A percentile compares a stretch with the other conserved stretches of the same genome.
Conservation (phyloP, 495 filamentous ascomycete genomes). For the Penicillium bialowiezense region DNA sequence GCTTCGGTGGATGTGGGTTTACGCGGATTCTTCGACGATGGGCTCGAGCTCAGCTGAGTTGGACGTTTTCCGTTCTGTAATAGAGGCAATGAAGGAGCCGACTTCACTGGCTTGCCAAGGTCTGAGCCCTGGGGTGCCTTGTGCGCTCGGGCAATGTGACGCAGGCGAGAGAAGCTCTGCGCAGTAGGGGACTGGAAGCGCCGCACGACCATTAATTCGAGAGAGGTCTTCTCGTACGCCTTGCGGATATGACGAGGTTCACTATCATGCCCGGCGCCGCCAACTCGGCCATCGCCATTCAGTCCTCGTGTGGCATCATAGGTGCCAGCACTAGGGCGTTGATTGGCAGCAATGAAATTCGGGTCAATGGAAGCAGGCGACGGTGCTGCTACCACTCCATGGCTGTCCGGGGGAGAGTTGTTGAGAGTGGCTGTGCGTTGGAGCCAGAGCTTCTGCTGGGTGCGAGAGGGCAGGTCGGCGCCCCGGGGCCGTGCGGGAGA, state of each 20-base stretch:
- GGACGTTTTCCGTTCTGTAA: slow-evolving; percentile 26
- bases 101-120: slow-evolving; percentile 38
- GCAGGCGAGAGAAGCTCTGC: slow-evolving; percentile 41
- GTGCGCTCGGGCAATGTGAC: slow-evolving; percentile 22
- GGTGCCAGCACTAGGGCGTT: slow-evolving; percentile 25
- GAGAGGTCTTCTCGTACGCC: slow-evolving; percentile 42
- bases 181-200: slow-evolving; percentile 44
- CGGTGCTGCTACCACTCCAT: slow-evolving; percentile 29
- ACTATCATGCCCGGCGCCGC: slow-evolving; percentile 31
- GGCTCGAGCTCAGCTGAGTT: slow-evolving; percentile 17
- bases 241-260: slow-evolving; percentile 45
- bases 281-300: slow-evolving; percentile 32
- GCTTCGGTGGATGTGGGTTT: slow-evolving; percentile 29
- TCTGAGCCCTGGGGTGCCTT: slow-evolving; percentile 21
- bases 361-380: slow-evolving; percentile 37
- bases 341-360: slow-evolving; percentile 24
- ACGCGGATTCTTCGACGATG: slow-evolving; percentile 23
- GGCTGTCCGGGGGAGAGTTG: slow-evolving; percentile 45
- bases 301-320: slow-evolving; percentile 34
- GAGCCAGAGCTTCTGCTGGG: slow-evolving; percentile 49
- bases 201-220: slow-evolving; percentile 43
- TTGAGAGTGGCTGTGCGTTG: slow-evolving; percentile 47
- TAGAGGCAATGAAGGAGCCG: slow-evolving; percentile 36
- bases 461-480: slow-evolving; percentile 40
- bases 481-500: slow-evolving; percentile 38